Base-by-base conservation (phyloP, 345 rosid genomes). In the Moricandia arvensis region DNA sequence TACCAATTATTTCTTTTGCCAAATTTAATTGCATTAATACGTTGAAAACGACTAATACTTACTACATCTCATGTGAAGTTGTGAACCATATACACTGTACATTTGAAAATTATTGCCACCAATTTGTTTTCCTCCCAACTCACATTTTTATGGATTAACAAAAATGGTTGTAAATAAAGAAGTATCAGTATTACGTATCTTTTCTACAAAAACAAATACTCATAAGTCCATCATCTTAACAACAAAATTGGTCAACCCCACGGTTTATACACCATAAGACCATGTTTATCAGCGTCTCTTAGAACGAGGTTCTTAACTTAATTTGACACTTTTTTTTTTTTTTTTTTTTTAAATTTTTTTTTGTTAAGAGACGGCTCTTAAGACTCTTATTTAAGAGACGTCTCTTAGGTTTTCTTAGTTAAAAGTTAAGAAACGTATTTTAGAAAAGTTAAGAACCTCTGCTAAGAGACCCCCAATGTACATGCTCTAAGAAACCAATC, bases 1-100 rank as follows among this genome's bases (percentile, higher is more conserved):
- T 51, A 27, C 1, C 7, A 30, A 43, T 55, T 12, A 4, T 43
- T 45, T n/a, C 9, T 8, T 59, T 75, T 68, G 11, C 34, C 43
- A 37, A 47, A 37, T 61, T 60, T 61, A 61, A 61, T 37, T 35
- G 63, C 74, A 68, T 76, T 70, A n/a, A 31, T 27, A 29, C 38
- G 17, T 29, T 55, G 71, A 54, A 69, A 76, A 69, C 59, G 66
- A 70, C 76, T 62, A 9, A 72, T 62, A 71, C 75, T 71, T 27
- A 41, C 75, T 13, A 49, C 9, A 71, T 59, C 17, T 37, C 35
- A 38, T 43, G 45, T 45, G 35, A 55, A 26, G 33, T 57, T 37
- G 63, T 57, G 65, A 38, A 27, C 66, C 74, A 26, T 70, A 38
- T 41, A 4, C 49, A 53, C 58, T 53, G 58, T 53, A 69, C 62